Percentiles rank a stretch among this genome's conserved stretches.
Evolutionary conservation across 2,329 filamentous ascomycete genomes (phyloP).

Genomic region (Myriosclerotinia duriaeana): DNA sequence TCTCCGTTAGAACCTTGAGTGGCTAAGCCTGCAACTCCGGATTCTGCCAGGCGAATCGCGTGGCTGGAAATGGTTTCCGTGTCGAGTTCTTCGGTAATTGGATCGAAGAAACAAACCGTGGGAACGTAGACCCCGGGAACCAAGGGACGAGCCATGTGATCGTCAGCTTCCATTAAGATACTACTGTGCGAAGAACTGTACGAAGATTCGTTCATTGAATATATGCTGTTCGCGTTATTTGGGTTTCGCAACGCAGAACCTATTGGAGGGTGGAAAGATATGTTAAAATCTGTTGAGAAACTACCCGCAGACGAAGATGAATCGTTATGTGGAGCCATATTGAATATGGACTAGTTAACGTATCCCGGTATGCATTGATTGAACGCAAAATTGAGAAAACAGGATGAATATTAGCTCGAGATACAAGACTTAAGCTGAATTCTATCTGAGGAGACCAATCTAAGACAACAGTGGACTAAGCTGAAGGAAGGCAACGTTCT

Average conservation of each 20-base stretch:
- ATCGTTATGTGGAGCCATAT: slow-evolving; percentile 51
- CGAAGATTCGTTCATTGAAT: slow-evolving; percentile 39
- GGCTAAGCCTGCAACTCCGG: slow-evolving; percentile 60
- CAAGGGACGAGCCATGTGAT: slow-evolving; percentile 44
- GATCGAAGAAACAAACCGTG: slow-evolving; percentile 71
- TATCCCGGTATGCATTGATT: not conserved
- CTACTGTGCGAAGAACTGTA: slow-evolving; percentile 48
- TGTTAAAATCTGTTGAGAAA: slow-evolving; percentile 47
- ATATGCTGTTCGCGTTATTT: slow-evolving; percentile 39
- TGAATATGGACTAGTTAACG: slow-evolving; percentile 7
- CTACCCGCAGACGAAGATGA: slow-evolving; percentile 49
- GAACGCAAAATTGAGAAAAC: not conserved
- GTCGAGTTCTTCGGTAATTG: slow-evolving; percentile 65
- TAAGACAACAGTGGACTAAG: not conserved
- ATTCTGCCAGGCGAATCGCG: slow-evolving; percentile 58
- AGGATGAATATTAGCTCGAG: not conserved
- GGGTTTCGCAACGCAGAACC: slow-evolving; percentile 31
- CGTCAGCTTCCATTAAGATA: slow-evolving; percentile 40
- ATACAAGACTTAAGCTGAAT: slow-evolving; percentile 4
- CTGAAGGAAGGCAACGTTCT: not conserved
- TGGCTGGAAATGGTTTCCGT: slow-evolving; percentile 49
- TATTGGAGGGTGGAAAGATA: slow-evolving; percentile 36
- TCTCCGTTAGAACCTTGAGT: slow-evolving; percentile 68
- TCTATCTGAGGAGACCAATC: slow-evolving; percentile 1
- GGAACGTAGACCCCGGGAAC: slow-evolving; percentile 66